Evolutionary conservation across 768 basidiomycete genomes (phyloP), one percentile per base, ranked within the genome.

Genomic region (Mrakia frigida): DNA sequence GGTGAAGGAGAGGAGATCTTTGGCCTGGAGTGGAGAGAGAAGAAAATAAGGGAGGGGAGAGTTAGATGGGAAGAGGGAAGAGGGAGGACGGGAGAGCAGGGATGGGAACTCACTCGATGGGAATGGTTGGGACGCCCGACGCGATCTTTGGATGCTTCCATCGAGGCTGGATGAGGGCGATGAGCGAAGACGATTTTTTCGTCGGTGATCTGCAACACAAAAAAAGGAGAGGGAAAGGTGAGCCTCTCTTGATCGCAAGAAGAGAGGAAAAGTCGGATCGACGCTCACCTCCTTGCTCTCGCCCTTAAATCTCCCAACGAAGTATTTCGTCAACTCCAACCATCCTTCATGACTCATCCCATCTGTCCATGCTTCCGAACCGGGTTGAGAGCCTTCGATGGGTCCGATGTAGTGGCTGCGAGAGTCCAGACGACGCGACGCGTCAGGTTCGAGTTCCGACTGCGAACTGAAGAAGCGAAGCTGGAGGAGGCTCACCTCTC

Each of bases 321-420:
- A 84, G 43, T 80, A 82, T 61, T 73, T 70, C 0, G 80, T 82
- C 77, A 83, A 80, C 71, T 77, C 70, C 60, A 81, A 74, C 65
- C 82, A 83, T 1, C 79, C 82, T 23, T 79, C 79, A 67, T 83
- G 82, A 50, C 75, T 61, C 81, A 83, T 82, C 0, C 78, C 80
- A 0, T 80, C 71, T 9, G 81, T 83, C 83, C 83, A 84, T 2
- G 61, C 43, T n/a, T 83, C 80, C 4, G 80, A 81, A 5, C 82
- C 83, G 2, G 83, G 83, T 56, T 84, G 82, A 52, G 80, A 81
- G 7, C 82, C 82, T 3, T 79, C 60, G 23, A 83, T 68, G 13
- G 83, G 83, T 2, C 81, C 82, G 39, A 84, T 81, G 43, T 79
- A 23, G n/a, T 21, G 33, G 52, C 25, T 13, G 23, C 14, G 46